Base-by-base conservation (phyloP, 768 basidiomycete species). In the Mycena amicta region DNA sequence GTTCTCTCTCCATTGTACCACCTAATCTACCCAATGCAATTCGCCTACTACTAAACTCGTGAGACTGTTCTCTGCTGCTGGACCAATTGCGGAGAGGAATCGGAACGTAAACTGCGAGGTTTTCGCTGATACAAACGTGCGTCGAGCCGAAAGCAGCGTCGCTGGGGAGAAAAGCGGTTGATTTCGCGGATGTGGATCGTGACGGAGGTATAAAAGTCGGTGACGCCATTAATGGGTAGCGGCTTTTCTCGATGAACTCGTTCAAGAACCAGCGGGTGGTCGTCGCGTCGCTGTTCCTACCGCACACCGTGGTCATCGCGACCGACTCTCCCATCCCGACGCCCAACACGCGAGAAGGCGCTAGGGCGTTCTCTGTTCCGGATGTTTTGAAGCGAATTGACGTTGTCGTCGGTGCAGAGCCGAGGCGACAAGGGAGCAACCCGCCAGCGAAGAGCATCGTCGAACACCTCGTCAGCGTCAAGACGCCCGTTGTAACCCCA, bases 211-310 rank as follows among this genome's bases (percentile, higher is more conserved):
- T 45, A 13, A 45, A 8, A 18, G 33, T 8, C 22, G n/a, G 52
- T 59, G 62, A 63, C 57, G 62, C 50, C 40, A 41, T 43, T 54
- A 20, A 13, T 45, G 43, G 43, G 43, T 45, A 8, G 43, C 31
- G 28, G 18, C 30, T 4, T 23, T 23, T 45, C 43, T n/a, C 22
- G 59, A 91, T 91, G 90, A 80, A 80, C 69, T 86, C 89, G 33
- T 82, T 91, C 68, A 80, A 87, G 55, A 84, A 84, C 72, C 88
- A 90, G 71, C 78, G 92, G 29, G 80, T 89, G 54, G 77, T 93
- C 71, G 86, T 93, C 70, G 92, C 90, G 16, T 88, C 89, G n/a
- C 85, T 93, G 57, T 92, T 93, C 69, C 84, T 93, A 31, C 92
- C 92, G 33, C 83, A 83, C 58, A 89, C 90, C 33, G 83, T 84